phyloP scores from a whole-genome alignment of 441 rosid species.

The Erodium moschatum region DNA sequence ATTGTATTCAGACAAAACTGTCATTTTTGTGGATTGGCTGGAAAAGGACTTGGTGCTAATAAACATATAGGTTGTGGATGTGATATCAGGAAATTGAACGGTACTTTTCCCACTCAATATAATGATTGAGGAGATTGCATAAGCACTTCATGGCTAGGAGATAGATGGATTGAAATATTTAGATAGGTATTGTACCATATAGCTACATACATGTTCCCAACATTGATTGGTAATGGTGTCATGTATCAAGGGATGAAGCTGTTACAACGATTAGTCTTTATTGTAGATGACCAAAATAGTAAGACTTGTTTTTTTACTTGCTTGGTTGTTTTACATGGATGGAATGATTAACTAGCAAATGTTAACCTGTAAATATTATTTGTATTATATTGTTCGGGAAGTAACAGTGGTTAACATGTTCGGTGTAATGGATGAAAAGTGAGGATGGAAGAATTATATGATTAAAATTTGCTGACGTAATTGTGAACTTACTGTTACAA shows the following conservation, averaged over 20 bases:
- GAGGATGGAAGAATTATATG: not conserved
- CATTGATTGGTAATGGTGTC: not conserved
- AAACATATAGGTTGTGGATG: not conserved
- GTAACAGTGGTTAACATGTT: not conserved
- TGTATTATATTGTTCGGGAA: not conserved
- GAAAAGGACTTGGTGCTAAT: not conserved
- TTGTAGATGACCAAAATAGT: not conserved
- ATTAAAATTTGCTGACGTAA: not conserved
- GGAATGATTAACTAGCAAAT: no score
- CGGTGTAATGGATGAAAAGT: no score
- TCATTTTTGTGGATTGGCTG: not conserved
- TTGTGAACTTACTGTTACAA: not conserved
- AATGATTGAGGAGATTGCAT: not conserved
- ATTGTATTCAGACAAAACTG: not conserved
- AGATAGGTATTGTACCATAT: not conserved
- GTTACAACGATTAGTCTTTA: not conserved
- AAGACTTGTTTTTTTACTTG: not conserved
- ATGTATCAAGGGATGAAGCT: not conserved
- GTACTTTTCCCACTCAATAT: not conserved
- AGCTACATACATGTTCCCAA: slow-evolving; percentile 6
- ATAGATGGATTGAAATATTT: not conserved
- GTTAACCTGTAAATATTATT: no score
- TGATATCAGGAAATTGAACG: not conserved
- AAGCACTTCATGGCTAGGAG: not conserved
- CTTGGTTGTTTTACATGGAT: no score